phyloP scores from a whole-genome alignment of 331 rosid genomes.

The Malus hybrid region DNA sequence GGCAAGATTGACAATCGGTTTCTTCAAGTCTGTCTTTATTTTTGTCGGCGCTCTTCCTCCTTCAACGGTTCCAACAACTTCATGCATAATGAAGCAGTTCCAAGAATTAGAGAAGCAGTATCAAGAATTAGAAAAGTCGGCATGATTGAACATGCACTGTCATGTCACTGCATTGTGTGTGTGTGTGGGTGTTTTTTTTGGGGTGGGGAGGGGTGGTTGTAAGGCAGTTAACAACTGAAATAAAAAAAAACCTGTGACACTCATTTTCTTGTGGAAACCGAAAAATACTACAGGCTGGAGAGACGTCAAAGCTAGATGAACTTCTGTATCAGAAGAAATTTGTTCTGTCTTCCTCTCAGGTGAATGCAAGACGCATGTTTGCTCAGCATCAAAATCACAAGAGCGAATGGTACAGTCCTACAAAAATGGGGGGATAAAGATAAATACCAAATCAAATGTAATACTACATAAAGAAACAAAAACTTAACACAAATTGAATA shows the following conservation, averaged over 20 bases:
- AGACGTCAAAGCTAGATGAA: slow-evolving; percentile 94
- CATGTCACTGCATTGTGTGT: neutral
- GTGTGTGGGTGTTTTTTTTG: no score
- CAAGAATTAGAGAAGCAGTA: slow-evolving; percentile 13
- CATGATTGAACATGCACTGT: neutral
- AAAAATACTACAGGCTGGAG: slow-evolving; percentile 84
- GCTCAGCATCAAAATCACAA: slow-evolving; percentile 96
- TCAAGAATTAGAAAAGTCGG: slow-evolving; percentile 11
- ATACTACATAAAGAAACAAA: neutral
- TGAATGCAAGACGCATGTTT: slow-evolving; percentile 91
- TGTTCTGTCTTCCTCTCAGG: slow-evolving; percentile 85
- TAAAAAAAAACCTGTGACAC: slow-evolving; percentile 68
- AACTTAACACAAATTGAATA: neutral
- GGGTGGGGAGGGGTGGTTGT: neutral
- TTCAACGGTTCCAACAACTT: slow-evolving; percentile 98
- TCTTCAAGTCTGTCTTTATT: slow-evolving; percentile 94
- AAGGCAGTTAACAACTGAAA: neutral
- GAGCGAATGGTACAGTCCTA: slow-evolving; percentile 96
- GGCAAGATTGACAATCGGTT: slow-evolving; percentile 91
- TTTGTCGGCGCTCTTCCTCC: slow-evolving; percentile 95
- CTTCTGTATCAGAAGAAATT: slow-evolving; percentile 77
- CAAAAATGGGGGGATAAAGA: slow-evolving; percentile 14
- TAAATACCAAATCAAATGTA: neutral
- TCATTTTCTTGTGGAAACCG: slow-evolving; percentile 88
- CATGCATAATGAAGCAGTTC: slow-evolving; percentile 27